Percentiles rank a stretch among this genome's conserved stretches.
Evolutionary conservation across 768 basidiomycete species (phyloP).

Genomic region (Tulasnella sp.): DNA sequence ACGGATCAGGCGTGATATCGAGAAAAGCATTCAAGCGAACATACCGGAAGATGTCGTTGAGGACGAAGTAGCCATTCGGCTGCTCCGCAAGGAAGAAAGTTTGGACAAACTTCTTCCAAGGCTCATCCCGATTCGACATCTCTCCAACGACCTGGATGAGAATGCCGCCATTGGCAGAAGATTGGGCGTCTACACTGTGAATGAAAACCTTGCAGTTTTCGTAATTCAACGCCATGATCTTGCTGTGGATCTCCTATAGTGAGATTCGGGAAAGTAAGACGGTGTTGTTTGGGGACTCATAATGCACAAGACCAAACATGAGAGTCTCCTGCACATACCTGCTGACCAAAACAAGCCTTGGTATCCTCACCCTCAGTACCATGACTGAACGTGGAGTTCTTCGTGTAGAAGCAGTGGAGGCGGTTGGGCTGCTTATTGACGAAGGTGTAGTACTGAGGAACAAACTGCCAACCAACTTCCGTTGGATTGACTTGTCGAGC

Average conservation of each 20-base stretch:
- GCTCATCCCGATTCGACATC: constrained; percentile 86
- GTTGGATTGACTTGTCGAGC: constrained; percentile 35
- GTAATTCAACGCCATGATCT: constrained; percentile 90
- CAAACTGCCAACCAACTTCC: constrained; percentile 99
- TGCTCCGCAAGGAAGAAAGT: constrained; percentile 99
- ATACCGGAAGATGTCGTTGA: constrained; percentile 95
- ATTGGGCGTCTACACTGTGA: constrained; percentile 95
- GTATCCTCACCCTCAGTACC: constrained; percentile 94
- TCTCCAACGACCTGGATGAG: constrained; percentile 99
- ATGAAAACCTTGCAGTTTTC: constrained; percentile 98
- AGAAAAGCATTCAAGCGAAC: neutral
- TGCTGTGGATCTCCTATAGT: constrained; percentile 87
- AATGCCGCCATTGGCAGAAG: constrained; percentile 89
- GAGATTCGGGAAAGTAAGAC: neutral
- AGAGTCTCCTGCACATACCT: constrained; percentile 44
- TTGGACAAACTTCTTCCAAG: constrained; percentile 98
- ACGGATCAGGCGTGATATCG: neutral
- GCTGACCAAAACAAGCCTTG: constrained; percentile 84
- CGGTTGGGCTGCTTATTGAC: constrained; percentile 96
- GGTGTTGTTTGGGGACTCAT: neutral
- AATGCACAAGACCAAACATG: neutral
- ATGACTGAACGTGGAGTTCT: constrained; percentile 94
- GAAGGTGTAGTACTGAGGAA: constrained; percentile 98
- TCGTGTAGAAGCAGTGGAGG: constrained; percentile 98
- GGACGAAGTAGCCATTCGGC: constrained; percentile 97